Evolutionary conservation across 2,329 filamentous ascomycete genomes (phyloP), one percentile per base, ranked within the genome.

Genomic region (Fusarium globosum): DNA sequence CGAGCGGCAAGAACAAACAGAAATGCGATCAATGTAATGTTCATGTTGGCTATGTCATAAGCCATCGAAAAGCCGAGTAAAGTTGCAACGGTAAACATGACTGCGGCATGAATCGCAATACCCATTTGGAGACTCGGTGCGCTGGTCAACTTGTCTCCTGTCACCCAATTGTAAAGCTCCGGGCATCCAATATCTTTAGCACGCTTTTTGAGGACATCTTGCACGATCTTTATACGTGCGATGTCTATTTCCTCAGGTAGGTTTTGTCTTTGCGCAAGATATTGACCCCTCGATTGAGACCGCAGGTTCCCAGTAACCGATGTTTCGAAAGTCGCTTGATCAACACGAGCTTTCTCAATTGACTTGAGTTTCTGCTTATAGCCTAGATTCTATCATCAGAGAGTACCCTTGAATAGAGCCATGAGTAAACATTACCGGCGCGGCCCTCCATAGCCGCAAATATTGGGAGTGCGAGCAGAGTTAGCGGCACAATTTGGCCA

Each of bases 381-480:
- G 1, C 38, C 59, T 65, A 28, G 28, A 28, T 1, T 10, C 6
- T 0, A 6, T 1, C 21, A 14, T 60, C 1, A 59, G 23, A 15
- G 16, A 35, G 2, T 2, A 7, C 3, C 12, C 7, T 10, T 1
- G 2, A 13, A 6, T 2, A 5, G 2, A 7, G 2, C 9, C 3
- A 14, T 11, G 2, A 35, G 21, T 16, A 23, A 2, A 16, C 6
- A 5, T n/a, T 55, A 64, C 59, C 48, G 12, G 48, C 48, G 2
- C 14, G 28, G 8, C 48, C 4, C 2, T 48, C 63, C 41, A 65
- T 41, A 2, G 62, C 62, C 2, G 48, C 60, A 2, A 65, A 65
- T 7, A 56, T 14, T 0, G 59, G 59, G 6, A 65, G 12, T 0
- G 20, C 28, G 6, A 64, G 59, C 2, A 65, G 48, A 2, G 28